Base-by-base conservation (phyloP, 2,329 filamentous ascomycete genomes). In the Coniochaeta sp. region DNA sequence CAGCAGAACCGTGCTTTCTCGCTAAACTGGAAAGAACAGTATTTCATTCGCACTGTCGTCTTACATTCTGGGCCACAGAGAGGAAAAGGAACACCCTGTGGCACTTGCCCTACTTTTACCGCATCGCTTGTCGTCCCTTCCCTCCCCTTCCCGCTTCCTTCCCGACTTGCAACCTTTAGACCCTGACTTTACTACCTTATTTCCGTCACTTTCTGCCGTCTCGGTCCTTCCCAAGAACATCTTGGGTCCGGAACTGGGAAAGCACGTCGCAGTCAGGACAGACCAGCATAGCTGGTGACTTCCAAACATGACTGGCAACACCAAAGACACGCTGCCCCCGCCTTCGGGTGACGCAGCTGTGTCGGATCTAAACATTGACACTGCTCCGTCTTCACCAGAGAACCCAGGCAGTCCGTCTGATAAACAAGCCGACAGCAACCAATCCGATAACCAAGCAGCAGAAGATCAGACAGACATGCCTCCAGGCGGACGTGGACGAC, bases 401-500 rank as follows among this genome's bases (percentile, higher is more conserved):
- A 26, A 42, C 20, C 6, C 38, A 12, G 9, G 38, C 38, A 26
- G 26, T 22, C 38, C 14, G 6, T 42, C 20, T 10, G 38, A 24
- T 26, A 42, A 30, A 6, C 27, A 33, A 51, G 35, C 12, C 33
- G 24, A 51, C 51, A 51, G 31, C 46, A 40, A 47, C 48, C n/a
- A 48, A 52, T 26, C 42, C 51, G 3, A 51, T 51, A 8, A 38
- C 7, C 33, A 18, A 22, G 8, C 28, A 24, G 45, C 24, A 27
- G 47, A 49, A 6, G 31, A 35, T n/a, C 47, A 49, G 20, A 16
- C 53, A 8, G 60, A 61, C 53, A 76, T 76, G 73, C 67, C 64
- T 49, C 67, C 72, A 51, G 68, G 68, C 48, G 64, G 68, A 48
- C 57, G 63, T 59, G 51, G 58, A 58, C 48, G 64, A 61, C 53